Percentiles rank a stretch among this genome's conserved stretches.
phyloP scores from a whole-genome alignment of 805 yeast genomes.

The Starmerella riodocensis region DNA sequence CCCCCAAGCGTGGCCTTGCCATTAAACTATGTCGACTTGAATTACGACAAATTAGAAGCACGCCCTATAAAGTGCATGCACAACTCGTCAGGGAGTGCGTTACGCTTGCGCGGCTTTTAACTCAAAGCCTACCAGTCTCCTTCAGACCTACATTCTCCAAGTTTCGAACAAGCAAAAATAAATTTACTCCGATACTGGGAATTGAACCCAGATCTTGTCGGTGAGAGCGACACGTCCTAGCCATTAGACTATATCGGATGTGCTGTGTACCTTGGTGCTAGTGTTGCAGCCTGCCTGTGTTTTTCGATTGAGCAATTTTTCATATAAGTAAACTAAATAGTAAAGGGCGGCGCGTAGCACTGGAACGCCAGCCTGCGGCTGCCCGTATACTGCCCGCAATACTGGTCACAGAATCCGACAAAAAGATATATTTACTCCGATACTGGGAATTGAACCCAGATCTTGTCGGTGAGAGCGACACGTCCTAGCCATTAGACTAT shows the following conservation, averaged over 20 bases:
- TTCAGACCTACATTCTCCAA: background rate
- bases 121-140: background rate
- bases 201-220: slow-evolving; percentile 19
- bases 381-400: background rate
- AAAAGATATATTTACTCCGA: too few relatives aligned
- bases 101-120: too few relatives aligned
- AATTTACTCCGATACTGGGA: slow-evolving; percentile 18
- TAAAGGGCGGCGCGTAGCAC: too few relatives aligned
- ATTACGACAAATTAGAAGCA: background rate
- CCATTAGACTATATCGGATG: slow-evolving; percentile 18
- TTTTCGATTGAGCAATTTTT: too few relatives aligned
- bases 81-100: too few relatives aligned
- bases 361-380: background rate
- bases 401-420: background rate
- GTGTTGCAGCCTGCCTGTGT: too few relatives aligned
- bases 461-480: too few relatives aligned
- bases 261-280: background rate
- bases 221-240: slow-evolving; percentile 20
- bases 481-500: too few relatives aligned
- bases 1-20: too few relatives aligned
- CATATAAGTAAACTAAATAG: too few relatives aligned
- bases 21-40: background rate
- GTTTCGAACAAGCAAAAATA: background rate
- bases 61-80: too few relatives aligned
- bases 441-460: too few relatives aligned